Percentiles rank a stretch among this genome's conserved stretches.
phyloP scores from a whole-genome alignment of 1,139 yeast species.

The Meyerozyma smithsonii region DNA sequence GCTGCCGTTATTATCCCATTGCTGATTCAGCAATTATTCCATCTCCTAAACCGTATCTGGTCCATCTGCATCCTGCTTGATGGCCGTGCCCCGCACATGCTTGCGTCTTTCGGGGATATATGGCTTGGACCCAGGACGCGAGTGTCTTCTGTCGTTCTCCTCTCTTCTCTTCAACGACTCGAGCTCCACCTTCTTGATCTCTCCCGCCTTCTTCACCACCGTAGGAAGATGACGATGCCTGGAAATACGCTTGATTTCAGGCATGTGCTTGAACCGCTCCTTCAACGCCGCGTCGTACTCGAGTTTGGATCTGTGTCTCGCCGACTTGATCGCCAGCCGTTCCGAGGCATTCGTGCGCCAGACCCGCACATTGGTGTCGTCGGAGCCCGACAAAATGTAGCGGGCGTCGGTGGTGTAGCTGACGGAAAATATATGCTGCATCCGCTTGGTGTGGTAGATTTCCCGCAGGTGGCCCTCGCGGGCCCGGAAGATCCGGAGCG shows the following conservation, averaged over 20 bases:
- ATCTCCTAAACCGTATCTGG: background rate
- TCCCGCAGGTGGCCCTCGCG: constrained; percentile 91
- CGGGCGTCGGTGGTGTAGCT: constrained; percentile 84
- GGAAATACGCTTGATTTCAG: constrained; percentile 84
- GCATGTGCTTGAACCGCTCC: constrained; percentile 93
- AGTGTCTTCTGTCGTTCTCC: constrained; percentile 74
- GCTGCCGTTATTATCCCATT: too few species aligned
- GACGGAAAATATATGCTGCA: constrained; percentile 90
- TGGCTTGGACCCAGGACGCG: constrained; percentile 64
- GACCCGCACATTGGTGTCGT: constrained; percentile 89
- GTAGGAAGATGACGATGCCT: constrained; percentile 90
- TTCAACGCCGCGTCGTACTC: constrained; percentile 90
- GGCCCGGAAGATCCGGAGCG: constrained; percentile 73
- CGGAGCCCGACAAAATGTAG: constrained; percentile 86
- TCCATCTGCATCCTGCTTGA: constrained; percentile 33
- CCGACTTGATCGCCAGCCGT: constrained; percentile 73
- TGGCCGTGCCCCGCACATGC: constrained; percentile 80
- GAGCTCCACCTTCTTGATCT: constrained; percentile 72
- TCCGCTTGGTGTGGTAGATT: constrained; percentile 91
- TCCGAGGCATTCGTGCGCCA: constrained; percentile 91
- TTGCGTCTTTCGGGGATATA: constrained; percentile 70
- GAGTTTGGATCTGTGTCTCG: constrained; percentile 74
- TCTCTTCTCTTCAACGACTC: constrained; percentile 74
- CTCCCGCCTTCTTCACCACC: constrained; percentile 82
- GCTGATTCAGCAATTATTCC: too few species aligned